Evolutionary conservation across 352 stramenopile genomes (phyloP).

Genomic region (Pythium insidiosum): DNA sequence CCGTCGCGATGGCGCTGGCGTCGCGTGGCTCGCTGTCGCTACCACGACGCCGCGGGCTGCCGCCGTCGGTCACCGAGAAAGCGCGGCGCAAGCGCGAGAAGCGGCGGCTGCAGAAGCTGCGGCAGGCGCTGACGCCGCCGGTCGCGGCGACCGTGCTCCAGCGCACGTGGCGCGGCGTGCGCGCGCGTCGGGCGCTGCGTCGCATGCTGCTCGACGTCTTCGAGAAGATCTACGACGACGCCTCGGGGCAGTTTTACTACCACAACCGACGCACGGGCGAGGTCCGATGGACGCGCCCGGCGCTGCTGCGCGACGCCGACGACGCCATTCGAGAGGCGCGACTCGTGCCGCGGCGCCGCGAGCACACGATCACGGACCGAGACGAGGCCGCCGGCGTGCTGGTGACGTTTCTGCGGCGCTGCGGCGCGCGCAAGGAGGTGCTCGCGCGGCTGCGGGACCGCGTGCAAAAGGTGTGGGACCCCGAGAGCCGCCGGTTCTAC

Average conservation of each 20-base stretch:
- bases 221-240: conserved; percentile 68
- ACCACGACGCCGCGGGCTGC: conserved; percentile 8
- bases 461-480: conserved; percentile 69
- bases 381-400: conserved; percentile 35
- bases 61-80: conserved; percentile 37
- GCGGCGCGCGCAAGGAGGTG: conserved; percentile 35
- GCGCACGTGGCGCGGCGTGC: conserved; percentile 28
- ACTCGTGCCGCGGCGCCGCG: conserved; percentile 29
- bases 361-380: conserved; percentile 33
- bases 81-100: conserved; percentile 57
- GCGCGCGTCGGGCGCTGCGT: conserved; percentile 29
- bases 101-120: conserved; percentile 44
- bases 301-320: conserved; percentile 34
- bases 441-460: conserved; percentile 28
- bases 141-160: conserved; percentile 51
- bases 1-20: neutral
- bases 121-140: conserved; percentile 36
- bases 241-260: conserved; percentile 61
- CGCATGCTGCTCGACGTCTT: conserved; percentile 41
- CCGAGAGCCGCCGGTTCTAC: conserved; percentile 57
- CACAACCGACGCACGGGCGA: conserved; percentile 64
- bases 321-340: conserved; percentile 28
- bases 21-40: too few relatives aligned
- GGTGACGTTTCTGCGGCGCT: conserved; percentile 32
- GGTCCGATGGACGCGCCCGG: conserved; percentile 59